phyloP scores from a whole-genome alignment of 78 protist genomes.

The Protostelium mycophagum region DNA sequence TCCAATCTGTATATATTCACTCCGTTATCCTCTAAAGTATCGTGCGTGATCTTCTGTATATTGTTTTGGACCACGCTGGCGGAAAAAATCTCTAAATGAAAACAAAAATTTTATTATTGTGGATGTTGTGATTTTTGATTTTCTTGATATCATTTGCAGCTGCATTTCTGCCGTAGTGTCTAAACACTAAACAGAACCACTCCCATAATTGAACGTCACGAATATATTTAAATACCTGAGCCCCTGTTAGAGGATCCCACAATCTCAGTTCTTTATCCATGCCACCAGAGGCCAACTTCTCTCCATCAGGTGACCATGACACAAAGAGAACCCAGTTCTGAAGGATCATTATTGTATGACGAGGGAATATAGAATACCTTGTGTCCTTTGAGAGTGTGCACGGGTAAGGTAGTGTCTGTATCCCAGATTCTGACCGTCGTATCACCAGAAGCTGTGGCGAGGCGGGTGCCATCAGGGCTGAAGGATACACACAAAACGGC shows the following conservation, averaged over 20 bases:
- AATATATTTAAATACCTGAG: too few species aligned
- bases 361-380: not conserved
- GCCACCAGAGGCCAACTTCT: conserved; percentile 84
- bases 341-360: not conserved
- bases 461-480: conserved; percentile 85
- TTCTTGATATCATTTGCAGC: too few species aligned
- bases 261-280: conserved; percentile 70
- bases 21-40: not conserved
- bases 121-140: too few species aligned
- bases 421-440: conserved; percentile 95
- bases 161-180: too few species aligned
- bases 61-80: too few species aligned
- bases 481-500: conserved; percentile 82
- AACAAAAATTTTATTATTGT: too few species aligned
- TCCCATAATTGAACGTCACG: too few species aligned
- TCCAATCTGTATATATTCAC: conserved; percentile 12
- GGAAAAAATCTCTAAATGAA: too few species aligned
- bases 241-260: conserved; percentile 76
- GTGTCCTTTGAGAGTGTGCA: conserved; percentile 18
- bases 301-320: conserved; percentile 91
- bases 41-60: too few species aligned
- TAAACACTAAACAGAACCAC: too few species aligned
- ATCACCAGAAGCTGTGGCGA: conserved; percentile 89
- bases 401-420: conserved; percentile 79
- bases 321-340: conserved; percentile 88